phyloP scores from a whole-genome alignment of 1,284 basidiomycete species.

The Phlebopus sp. region DNA sequence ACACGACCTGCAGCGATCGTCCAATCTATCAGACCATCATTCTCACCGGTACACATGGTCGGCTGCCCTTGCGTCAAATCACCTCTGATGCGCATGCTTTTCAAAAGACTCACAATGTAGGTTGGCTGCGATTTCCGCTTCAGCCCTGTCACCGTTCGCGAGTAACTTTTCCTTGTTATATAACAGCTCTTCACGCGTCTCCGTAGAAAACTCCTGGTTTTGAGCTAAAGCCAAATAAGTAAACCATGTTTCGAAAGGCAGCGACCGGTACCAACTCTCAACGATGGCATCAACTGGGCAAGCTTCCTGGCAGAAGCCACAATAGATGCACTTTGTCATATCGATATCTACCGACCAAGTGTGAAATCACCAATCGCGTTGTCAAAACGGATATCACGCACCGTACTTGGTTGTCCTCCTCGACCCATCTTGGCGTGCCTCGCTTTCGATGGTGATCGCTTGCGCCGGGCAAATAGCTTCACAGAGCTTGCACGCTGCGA shows the following conservation, averaged over 20 bases:
- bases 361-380: conserved; percentile 13
- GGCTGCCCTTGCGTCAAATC: conserved; percentile 36
- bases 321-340: conserved; percentile 97
- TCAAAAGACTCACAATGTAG: conserved; percentile 63
- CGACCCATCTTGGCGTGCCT: conserved; percentile 93
- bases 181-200: conserved; percentile 96
- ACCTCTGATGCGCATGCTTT: conserved; percentile 4
- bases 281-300: conserved; percentile 99
- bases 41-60: conserved; percentile 63
- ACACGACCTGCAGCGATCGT: conserved; percentile 20
- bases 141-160: conserved; percentile 93
- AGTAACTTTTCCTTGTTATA: conserved; percentile 99
- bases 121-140: conserved; percentile 96
- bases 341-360: conserved; percentile 72
- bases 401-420: conserved; percentile 98
- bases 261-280: conserved; percentile 70
- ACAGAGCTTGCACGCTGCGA: conserved; percentile 93
- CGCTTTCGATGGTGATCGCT: conserved; percentile 99
- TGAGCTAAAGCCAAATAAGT: conserved; percentile 55
- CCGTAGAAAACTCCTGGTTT: conserved; percentile 95
- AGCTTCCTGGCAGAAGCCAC: conserved; percentile 97
- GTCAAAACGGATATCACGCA: conserved; percentile 25
- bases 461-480: conserved; percentile 99
- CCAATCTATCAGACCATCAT: conserved; percentile 10
- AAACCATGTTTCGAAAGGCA: neutral